Evolutionary conservation across 768 basidiomycete genomes (phyloP).

Genomic region (Gloeopeniophorella convolvens): DNA sequence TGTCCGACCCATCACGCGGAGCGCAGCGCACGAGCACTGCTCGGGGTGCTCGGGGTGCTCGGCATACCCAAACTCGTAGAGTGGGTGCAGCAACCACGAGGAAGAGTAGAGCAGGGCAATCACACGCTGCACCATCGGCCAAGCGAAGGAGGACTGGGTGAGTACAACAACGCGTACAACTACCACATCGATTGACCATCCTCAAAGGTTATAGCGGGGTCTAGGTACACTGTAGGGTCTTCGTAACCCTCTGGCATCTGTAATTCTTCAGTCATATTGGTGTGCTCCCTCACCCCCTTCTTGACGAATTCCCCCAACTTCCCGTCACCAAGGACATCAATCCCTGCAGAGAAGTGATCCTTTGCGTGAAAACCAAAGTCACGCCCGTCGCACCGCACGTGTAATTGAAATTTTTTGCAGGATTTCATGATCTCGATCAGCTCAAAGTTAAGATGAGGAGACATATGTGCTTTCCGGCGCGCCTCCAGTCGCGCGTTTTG

Average conservation of each 20-base stretch:
- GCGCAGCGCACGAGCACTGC: too few species aligned
- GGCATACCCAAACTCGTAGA: too few species aligned
- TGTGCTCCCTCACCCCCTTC: neutral
- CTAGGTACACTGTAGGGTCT: too few species aligned
- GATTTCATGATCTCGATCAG: neutral
- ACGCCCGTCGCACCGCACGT: neutral
- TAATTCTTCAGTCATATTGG: neutral
- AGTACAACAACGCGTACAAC: too few species aligned
- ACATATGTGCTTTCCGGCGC: slow-evolving; percentile 23
- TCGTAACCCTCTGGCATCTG: neutral
- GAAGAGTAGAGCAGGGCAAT: too few species aligned
- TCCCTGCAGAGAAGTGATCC: neutral
- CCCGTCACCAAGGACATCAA: neutral
- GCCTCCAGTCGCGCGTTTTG: slow-evolving; percentile 21
- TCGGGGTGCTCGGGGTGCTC: too few species aligned
- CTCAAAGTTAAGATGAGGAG: slow-evolving; percentile 17
- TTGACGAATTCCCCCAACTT: slow-evolving; percentile 3
- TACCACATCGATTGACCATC: too few species aligned
- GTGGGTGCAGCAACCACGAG: too few species aligned
- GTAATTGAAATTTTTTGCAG: neutral
- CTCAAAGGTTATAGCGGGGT: too few species aligned
- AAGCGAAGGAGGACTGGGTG: too few species aligned
- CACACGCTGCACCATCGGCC: too few species aligned
- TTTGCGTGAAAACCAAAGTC: neutral
- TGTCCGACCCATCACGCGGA: too few species aligned